A percentile compares a stretch with the other conserved stretches of the same genome.
Conservation (phyloP, 257 asterid genomes). For the Ligustrum vulgare region DNA sequence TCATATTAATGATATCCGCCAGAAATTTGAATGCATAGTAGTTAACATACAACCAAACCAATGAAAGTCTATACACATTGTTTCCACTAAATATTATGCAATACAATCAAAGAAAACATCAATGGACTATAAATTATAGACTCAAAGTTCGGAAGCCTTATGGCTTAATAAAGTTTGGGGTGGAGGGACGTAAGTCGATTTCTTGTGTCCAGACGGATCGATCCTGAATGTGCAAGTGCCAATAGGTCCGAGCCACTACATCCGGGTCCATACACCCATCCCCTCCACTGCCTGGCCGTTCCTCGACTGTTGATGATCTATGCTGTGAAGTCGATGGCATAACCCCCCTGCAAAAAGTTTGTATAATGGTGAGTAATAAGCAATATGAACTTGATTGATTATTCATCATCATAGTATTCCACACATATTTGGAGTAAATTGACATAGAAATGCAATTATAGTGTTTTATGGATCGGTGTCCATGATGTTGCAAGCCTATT, state of each 20-base stretch:
- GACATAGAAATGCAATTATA: no score
- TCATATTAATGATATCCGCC: no score
- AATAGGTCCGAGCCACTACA: conserved; percentile 74
- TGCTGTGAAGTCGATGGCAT: conserved; percentile 15
- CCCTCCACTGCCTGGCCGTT: conserved; percentile 27
- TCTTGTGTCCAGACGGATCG: conserved; percentile 81
- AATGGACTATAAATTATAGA: background rate
- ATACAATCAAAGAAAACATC: background rate
- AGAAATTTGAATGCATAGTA: background rate
- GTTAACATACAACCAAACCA: background rate
- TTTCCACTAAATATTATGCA: background rate
- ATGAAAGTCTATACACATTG: background rate
- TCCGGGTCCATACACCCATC: conserved; percentile 56
- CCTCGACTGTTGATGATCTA: conserved; percentile 16
- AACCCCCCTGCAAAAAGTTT: background rate
- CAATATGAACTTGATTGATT: background rate
- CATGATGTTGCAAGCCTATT: no score
- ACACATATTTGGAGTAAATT: background rate
- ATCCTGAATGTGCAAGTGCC: conserved; percentile 84
- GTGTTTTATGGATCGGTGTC: background rate
- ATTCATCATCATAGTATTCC: no score
- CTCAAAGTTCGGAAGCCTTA: background rate
- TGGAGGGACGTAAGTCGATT: conserved; percentile 63
- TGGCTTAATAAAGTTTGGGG: conserved; percentile 32
- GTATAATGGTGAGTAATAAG: background rate